These are phyloP conservation scores for Taphrina pruni DNA, from an alignment of 1,139 yeast genomes.

Conservation along the genomic window DNA sequence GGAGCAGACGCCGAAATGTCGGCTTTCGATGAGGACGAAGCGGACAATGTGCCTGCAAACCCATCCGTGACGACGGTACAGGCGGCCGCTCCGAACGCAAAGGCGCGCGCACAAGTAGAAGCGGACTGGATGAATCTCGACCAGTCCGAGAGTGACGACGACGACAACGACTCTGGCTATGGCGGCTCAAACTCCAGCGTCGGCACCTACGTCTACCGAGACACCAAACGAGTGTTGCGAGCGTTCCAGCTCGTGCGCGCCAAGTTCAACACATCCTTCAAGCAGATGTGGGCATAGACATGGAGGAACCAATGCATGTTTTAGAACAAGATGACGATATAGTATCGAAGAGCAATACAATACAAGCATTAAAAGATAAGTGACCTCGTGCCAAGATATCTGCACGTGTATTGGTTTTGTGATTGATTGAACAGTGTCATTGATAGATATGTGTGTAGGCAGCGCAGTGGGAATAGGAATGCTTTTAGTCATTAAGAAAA, in stretches of 20 bases:
- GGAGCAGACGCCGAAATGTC: slow-evolving; percentile 38
- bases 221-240: slow-evolving; percentile 38
- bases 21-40: slow-evolving; percentile 41
- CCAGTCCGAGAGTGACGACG: slow-evolving; percentile 29
- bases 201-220: slow-evolving; percentile 34
- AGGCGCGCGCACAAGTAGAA: slow-evolving; percentile 22
- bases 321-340: neutral
- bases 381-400: neutral
- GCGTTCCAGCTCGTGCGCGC: slow-evolving; percentile 40
- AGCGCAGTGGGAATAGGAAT: neutral
- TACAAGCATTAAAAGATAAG: neutral
- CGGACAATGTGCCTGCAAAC: slow-evolving; percentile 34
- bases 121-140: slow-evolving; percentile 31
- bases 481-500: neutral
- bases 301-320: neutral
- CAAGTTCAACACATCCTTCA: slow-evolving; percentile 37
- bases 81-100: slow-evolving; percentile 32
- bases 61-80: slow-evolving; percentile 32
- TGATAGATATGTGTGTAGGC: neutral
- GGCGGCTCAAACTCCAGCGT: slow-evolving; percentile 20
- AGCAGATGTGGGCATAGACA: slow-evolving; percentile 41
- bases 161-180: slow-evolving; percentile 23
- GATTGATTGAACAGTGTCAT: too few relatives aligned
- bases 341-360: neutral
- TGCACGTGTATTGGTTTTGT: too few relatives aligned